Percentiles rank a stretch among this genome's conserved stretches.
These are phyloP conservation scores for Danielia reshetovae DNA, from an alignment of 805 yeast species.

Conservation along the genomic window DNA sequence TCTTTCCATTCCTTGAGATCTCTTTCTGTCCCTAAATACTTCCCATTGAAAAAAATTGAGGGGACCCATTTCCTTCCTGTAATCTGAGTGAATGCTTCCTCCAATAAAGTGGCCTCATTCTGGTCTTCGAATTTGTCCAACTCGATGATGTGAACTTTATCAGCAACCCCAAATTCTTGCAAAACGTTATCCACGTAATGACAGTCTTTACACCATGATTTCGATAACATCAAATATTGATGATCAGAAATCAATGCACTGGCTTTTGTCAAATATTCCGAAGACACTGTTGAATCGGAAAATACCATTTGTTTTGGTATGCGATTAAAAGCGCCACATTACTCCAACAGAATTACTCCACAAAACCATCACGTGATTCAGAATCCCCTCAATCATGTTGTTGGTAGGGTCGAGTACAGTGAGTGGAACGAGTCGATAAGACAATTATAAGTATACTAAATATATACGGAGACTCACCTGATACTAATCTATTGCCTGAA, in stretches of 20 bases:
- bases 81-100: conserved; percentile 51
- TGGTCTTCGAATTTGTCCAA: conserved; percentile 49
- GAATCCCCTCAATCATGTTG: too few relatives aligned
- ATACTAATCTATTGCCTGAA: too few relatives aligned
- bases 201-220: conserved; percentile 80
- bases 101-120: conserved; percentile 49
- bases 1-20: conserved; percentile 39
- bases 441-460: too few relatives aligned
- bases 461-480: too few relatives aligned
- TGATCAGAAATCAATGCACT: background rate
- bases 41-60: conserved; percentile 57
- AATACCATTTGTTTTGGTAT: too few relatives aligned
- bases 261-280: background rate
- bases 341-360: too few relatives aligned
- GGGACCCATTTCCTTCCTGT: conserved; percentile 70
- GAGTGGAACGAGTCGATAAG: too few relatives aligned
- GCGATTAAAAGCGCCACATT: too few relatives aligned
- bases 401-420: too few relatives aligned
- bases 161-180: conserved; percentile 47
- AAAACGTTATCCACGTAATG: conserved; percentile 57
- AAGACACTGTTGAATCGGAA: background rate
- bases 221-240: conserved; percentile 49
- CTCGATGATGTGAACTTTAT: conserved; percentile 55
- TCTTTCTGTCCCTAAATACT: conserved; percentile 55
- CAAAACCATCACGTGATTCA: too few relatives aligned